phyloP scores from a whole-genome alignment of 768 basidiomycete genomes.

The Glaciozyma antarctica region DNA sequence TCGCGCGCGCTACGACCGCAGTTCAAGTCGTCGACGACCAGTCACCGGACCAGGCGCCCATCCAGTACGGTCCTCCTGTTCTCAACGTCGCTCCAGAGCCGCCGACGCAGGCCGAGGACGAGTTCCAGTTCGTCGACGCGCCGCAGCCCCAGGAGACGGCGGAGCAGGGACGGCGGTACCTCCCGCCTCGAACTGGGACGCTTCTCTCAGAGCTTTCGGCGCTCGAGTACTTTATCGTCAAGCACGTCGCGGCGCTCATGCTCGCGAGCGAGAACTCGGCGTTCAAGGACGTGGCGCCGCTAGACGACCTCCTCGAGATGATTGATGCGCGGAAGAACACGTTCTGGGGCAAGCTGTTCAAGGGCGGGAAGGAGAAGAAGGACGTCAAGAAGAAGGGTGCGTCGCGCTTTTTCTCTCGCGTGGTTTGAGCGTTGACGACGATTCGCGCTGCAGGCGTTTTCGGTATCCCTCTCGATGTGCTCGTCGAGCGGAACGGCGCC shows the following conservation, averaged over 20 bases:
- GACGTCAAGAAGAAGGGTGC: conserved; percentile 57
- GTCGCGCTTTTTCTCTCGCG: conserved; percentile 28
- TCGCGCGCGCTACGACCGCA: conserved; percentile 24
- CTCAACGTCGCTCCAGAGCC: conserved; percentile 35
- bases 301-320: conserved; percentile 88
- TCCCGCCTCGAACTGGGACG: conserved; percentile 40
- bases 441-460: conserved; percentile 61
- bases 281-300: conserved; percentile 50
- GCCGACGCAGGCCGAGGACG: conserved; percentile 39
- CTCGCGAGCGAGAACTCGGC: conserved; percentile 57
- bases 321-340: conserved; percentile 85
- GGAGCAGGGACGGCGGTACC: conserved; percentile 54
- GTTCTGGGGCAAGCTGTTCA: conserved; percentile 95
- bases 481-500: conserved; percentile 90
- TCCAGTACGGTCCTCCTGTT: no score
- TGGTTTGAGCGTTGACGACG: conserved; percentile 32
- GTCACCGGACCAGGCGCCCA: conserved; percentile 53
- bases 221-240: conserved; percentile 79
- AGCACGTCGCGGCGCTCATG: conserved; percentile 75
- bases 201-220: conserved; percentile 74
- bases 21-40: conserved; percentile 30
- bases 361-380: conserved; percentile 68
- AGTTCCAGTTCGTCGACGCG: conserved; percentile 81
- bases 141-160: conserved; percentile 91
- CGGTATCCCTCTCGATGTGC: conserved; percentile 77